Evolutionary conservation across 208 protist genomes (phyloP).

Genomic region (Trypanosoma lewisi): DNA sequence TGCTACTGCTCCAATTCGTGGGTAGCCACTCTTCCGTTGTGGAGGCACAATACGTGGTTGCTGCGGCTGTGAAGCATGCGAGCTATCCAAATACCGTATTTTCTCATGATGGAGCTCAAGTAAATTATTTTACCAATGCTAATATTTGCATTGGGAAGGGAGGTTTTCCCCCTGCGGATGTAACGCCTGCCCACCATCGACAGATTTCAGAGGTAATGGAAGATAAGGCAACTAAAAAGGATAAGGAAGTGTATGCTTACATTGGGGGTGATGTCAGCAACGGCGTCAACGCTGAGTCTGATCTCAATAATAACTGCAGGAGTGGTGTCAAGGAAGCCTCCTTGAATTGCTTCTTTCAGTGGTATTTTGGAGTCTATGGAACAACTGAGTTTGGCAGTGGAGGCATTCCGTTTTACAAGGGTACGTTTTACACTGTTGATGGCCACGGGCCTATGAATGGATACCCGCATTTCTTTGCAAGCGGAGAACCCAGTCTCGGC

Average conservation of each 20-base stretch:
- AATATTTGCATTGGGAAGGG: neutral
- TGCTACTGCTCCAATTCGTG: neutral
- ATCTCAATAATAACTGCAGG: too few species aligned
- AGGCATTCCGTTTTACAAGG: conserved; percentile 2
- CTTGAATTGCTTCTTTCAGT: too few species aligned
- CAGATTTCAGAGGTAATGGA: neutral
- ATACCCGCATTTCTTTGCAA: neutral
- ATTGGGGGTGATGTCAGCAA: conserved; percentile 3
- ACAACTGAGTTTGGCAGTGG: too few species aligned
- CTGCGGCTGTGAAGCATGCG: neutral
- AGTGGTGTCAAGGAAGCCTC: too few species aligned
- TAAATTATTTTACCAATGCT: neutral
- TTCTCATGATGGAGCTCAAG: neutral
- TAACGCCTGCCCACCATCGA: neutral
- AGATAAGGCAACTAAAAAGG: neutral
- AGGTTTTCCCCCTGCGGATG: neutral
- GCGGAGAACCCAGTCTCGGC: too few species aligned
- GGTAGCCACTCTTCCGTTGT: neutral
- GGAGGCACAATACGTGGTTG: neutral
- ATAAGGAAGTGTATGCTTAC: neutral
- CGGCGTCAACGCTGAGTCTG: too few species aligned
- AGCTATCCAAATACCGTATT: neutral
- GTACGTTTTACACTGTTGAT: neutral
- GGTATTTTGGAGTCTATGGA: too few species aligned
- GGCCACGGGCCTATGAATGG: conserved; percentile 3